Evolutionary conservation across 768 basidiomycete genomes (phyloP).

Genomic region (Tephrocybe sp.): DNA sequence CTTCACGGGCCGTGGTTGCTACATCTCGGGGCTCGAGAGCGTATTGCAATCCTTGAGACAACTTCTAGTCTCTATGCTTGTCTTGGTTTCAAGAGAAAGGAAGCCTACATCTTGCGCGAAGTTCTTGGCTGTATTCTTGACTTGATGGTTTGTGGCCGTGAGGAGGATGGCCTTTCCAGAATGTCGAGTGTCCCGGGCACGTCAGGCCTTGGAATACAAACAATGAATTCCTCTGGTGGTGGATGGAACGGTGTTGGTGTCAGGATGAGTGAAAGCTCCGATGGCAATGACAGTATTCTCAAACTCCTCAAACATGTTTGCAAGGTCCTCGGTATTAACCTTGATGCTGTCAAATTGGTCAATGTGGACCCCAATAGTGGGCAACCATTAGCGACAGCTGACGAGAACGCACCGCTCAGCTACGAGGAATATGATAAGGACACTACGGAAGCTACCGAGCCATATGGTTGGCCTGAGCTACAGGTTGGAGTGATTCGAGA

Average conservation of each 20-base stretch:
- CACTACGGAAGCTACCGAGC: constrained; percentile 40
- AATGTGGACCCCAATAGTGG: constrained; percentile 21
- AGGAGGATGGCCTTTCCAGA: constrained; percentile 58
- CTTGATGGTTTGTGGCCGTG: constrained; percentile 79
- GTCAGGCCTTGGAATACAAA: constrained; percentile 48
- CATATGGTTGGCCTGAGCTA: constrained; percentile 91
- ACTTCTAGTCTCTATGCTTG: constrained; percentile 75
- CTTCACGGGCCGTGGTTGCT: constrained; percentile 87
- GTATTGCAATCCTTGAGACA: constrained; percentile 66
- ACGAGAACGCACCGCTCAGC: neutral
- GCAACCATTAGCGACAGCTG: neutral
- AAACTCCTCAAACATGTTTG: constrained; percentile 71
- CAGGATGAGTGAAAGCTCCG: constrained; percentile 67
- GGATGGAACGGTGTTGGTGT: constrained; percentile 62
- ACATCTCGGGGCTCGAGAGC: constrained; percentile 73
- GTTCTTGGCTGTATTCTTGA: constrained; percentile 83
- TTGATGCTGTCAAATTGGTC: constrained; percentile 64
- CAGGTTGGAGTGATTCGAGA: constrained; percentile 94
- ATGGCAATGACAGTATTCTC: constrained; percentile 83
- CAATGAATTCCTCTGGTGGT: constrained; percentile 31
- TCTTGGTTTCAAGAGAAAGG: constrained; percentile 84
- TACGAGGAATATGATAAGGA: constrained; percentile 37
- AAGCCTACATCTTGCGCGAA: constrained; percentile 83
- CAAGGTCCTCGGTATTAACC: constrained; percentile 76
- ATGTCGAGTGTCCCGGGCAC: constrained; percentile 38